These are phyloP conservation scores for Sporothrix luriei DNA, from an alignment of 2,329 filamentous ascomycete genomes.

Conservation along the genomic window DNA sequence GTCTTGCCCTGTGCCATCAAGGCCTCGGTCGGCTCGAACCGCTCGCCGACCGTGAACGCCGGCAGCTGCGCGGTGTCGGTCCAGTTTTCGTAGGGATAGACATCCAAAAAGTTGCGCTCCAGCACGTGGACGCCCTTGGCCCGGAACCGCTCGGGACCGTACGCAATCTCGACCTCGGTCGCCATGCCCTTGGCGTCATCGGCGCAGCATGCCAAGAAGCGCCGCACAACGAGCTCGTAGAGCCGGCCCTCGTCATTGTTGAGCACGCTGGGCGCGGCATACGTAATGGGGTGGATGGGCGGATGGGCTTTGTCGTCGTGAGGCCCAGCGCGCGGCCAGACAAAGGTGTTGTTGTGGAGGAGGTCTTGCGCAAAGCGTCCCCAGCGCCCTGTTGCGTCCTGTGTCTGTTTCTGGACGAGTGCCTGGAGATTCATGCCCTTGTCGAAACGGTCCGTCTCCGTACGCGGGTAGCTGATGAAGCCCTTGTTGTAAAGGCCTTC, in stretches of 20 bases:
- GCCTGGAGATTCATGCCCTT: conserved; percentile 79
- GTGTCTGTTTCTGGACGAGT: conserved; percentile 80
- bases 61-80: conserved; percentile 83
- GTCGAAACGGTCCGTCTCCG: conserved; percentile 95
- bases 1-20: conserved; percentile 92
- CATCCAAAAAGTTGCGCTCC: conserved; percentile 89
- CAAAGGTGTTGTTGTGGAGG: conserved; percentile 69
- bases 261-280: conserved; percentile 66
- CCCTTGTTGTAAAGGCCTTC: conserved; percentile 90
- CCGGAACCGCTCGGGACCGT: conserved; percentile 80
- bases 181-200: conserved; percentile 87
- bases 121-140: conserved; percentile 82
- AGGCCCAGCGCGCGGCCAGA: conserved; percentile 76
- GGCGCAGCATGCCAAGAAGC: conserved; percentile 94
- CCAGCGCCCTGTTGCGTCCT: conserved; percentile 68
- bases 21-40: conserved; percentile 84
- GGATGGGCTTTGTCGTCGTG: conserved; percentile 97
- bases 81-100: conserved; percentile 97
- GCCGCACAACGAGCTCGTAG: conserved; percentile 89
- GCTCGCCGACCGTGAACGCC: conserved; percentile 74
- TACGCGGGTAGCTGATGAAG: conserved; percentile 96
- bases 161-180: conserved; percentile 81
- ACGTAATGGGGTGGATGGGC: conserved; percentile 94
- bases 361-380: conserved; percentile 77
- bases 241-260: conserved; percentile 71